A percentile compares a stretch with the other conserved stretches of the same genome.
Conservation (phyloP, 78 protist species). For the Speleostelium caveatum region DNA sequence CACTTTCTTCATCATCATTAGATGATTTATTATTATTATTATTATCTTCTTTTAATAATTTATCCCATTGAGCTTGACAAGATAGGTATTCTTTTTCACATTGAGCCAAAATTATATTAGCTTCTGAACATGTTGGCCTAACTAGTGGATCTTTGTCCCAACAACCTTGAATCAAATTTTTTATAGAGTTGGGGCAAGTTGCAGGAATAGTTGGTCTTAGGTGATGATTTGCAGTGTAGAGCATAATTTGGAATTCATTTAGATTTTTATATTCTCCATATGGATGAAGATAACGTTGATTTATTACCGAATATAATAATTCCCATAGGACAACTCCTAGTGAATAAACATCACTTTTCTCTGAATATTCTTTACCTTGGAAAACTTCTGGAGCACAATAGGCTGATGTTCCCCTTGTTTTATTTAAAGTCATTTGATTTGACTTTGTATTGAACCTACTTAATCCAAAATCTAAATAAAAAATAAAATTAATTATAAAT, state of each 20-base stretch:
- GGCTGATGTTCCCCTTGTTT: slow-evolving; percentile 77
- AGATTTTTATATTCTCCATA: slow-evolving; percentile 63
- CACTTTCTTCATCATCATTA: too few species aligned
- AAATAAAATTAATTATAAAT: slow-evolving; percentile 3
- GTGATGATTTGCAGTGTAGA: slow-evolving; percentile 33
- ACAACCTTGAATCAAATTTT: slow-evolving; percentile 6
- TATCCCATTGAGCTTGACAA: slow-evolving; percentile 33
- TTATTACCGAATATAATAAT: slow-evolving; percentile 27
- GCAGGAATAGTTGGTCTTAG: slow-evolving; percentile 81
- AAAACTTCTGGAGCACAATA: slow-evolving; percentile 84
- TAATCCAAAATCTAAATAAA: slow-evolving; percentile 83
- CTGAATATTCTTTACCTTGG: slow-evolving; percentile 70
- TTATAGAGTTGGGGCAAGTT: slow-evolving; percentile 26
- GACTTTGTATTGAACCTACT: slow-evolving; percentile 72
- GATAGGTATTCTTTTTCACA: slow-evolving; percentile 27
- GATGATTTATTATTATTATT: too few species aligned
- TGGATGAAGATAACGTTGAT: slow-evolving; percentile 72
- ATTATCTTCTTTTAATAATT: too few species aligned
- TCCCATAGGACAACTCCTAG: slow-evolving; percentile 83
- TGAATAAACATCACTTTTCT: slow-evolving; percentile 59
- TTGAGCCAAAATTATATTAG: slow-evolving; percentile 1
- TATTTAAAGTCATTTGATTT: slow-evolving; percentile 67
- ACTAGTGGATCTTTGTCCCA: slow-evolving; percentile 50
- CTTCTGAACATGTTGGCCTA: slow-evolving; percentile 71
- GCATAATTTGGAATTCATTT: slow-evolving; percentile 75